These are phyloP conservation scores for Trypanosoma cruzi DNA, from an alignment of 208 protist genomes.

Conservation along the genomic window DNA sequence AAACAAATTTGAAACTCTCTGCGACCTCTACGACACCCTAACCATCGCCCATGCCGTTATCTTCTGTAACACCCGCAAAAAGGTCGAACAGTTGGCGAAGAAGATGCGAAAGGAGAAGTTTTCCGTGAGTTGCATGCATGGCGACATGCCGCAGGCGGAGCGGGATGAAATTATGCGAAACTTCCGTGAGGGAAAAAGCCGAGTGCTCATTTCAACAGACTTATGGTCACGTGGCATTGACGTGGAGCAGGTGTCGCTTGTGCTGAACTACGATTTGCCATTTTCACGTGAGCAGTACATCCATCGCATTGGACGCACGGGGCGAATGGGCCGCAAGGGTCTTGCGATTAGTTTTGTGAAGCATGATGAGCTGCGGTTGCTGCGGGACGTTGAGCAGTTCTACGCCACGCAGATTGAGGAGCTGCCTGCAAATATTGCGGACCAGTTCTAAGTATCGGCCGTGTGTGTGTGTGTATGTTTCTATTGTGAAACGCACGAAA, in stretches of 20 bases:
- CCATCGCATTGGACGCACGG: slow-evolving; percentile 96
- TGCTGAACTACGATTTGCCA: slow-evolving; percentile 99
- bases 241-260: slow-evolving; percentile 97
- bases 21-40: slow-evolving; percentile 99
- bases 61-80: slow-evolving; percentile 98
- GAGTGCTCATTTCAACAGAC: slow-evolving; percentile 99
- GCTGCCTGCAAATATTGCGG: slow-evolving; percentile 90
- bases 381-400: slow-evolving; percentile 97
- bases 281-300: slow-evolving; percentile 93
- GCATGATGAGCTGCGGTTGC: slow-evolving; percentile 89
- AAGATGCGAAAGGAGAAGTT: slow-evolving; percentile 97
- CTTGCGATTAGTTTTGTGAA: slow-evolving; percentile 99
- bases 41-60: slow-evolving; percentile 99
- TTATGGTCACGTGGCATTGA: slow-evolving; percentile 96
- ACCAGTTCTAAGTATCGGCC: slow-evolving; percentile 48
- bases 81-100: slow-evolving; percentile 99
- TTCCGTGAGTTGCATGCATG: slow-evolving; percentile 96
- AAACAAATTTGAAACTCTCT: slow-evolving; percentile 99
- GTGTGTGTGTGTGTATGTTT: background rate
- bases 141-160: slow-evolving; percentile 98
- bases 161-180: slow-evolving; percentile 98
- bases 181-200: slow-evolving; percentile 96
- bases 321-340: slow-evolving; percentile 98
- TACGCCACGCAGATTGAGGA: slow-evolving; percentile 97
- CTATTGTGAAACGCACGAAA: background rate